A percentile compares a stretch with the other conserved stretches of the same genome.
Conservation (phyloP, 768 basidiomycete species). For the Pleurotus sapidus region DNA sequence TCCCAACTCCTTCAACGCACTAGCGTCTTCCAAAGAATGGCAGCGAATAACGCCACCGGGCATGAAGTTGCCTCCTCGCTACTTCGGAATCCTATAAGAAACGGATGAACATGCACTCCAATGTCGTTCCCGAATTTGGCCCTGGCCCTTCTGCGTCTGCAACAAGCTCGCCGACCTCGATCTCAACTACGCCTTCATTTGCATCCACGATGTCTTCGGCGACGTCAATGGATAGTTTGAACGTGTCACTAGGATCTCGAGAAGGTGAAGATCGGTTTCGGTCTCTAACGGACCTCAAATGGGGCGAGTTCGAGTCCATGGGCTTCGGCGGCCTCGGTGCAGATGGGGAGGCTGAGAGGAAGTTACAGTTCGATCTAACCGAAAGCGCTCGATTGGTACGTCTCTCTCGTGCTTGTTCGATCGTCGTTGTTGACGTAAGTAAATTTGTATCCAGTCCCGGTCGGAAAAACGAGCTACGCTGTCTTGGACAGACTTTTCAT, state of each 20-base stretch:
- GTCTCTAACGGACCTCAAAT: conserved; percentile 81
- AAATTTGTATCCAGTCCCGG: conserved; percentile 42
- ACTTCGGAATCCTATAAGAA: conserved; percentile 77
- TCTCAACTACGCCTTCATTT: conserved; percentile 7
- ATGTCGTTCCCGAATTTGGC: conserved; percentile 53
- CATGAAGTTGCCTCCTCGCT: conserved; percentile 60
- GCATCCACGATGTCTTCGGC: conserved; percentile 32
- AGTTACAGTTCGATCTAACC: conserved; percentile 89
- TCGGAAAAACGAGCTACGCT: conserved; percentile 78
- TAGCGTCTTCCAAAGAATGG: conserved; percentile 73
- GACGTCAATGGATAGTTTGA: conserved; percentile 25
- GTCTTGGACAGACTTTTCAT: conserved; percentile 88
- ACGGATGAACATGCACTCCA: conserved; percentile 64
- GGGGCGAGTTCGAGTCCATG: conserved; percentile 87
- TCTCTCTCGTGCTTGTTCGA: conserved; percentile 7
- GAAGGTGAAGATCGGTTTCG: conserved; percentile 70
- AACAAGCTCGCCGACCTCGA: conserved; percentile 31
- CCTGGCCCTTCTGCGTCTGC: conserved; percentile 27
- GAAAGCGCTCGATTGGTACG: conserved; percentile 75
- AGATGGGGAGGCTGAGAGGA: conserved; percentile 46
- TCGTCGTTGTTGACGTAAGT: background rate
- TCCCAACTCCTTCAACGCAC: conserved; percentile 23
- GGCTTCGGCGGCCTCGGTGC: conserved; percentile 63
- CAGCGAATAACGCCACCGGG: conserved; percentile 63
- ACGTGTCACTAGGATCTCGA: conserved; percentile 23